phyloP scores from a whole-genome alignment of 2,329 filamentous ascomycete genomes.

The Stemphylium vesicarium region DNA sequence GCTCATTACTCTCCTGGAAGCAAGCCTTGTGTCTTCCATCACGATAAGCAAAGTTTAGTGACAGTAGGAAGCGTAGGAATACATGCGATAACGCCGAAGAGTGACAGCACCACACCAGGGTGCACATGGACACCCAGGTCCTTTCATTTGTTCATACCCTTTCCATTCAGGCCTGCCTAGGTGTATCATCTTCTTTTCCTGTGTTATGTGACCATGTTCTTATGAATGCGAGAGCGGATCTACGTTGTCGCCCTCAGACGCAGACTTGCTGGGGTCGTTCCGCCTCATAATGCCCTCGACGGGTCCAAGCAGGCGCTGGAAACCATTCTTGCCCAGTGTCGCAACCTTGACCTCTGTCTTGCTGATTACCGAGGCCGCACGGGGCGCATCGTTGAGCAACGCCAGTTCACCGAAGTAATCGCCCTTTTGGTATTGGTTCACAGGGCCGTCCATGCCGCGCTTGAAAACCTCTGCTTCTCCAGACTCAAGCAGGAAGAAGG shows the following conservation, averaged over 20 bases:
- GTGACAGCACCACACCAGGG: slow-evolving; percentile 8
- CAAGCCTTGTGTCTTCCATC: slow-evolving; percentile 19
- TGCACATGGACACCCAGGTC: not conserved
- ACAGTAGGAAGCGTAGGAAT: slow-evolving; percentile 48
- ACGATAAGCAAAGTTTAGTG: slow-evolving; percentile 43
- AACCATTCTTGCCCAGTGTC: slow-evolving; percentile 88
- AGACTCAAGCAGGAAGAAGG: slow-evolving; percentile 88
- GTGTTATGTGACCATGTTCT: not conserved
- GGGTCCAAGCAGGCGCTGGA: slow-evolving; percentile 89
- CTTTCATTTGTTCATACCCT: not conserved
- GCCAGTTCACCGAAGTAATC: slow-evolving; percentile 98
- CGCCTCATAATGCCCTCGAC: slow-evolving; percentile 95
- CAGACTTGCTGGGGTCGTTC: slow-evolving; percentile 61
- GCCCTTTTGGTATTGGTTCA: slow-evolving; percentile 85
- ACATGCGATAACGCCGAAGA: slow-evolving; percentile 41
- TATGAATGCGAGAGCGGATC: slow-evolving; percentile 62
- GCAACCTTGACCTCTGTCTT: slow-evolving; percentile 91
- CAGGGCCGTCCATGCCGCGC: slow-evolving; percentile 69
- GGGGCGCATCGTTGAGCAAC: slow-evolving; percentile 88
- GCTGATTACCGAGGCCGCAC: slow-evolving; percentile 86
- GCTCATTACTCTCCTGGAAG: slow-evolving; percentile 21
- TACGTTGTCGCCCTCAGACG: slow-evolving; percentile 56
- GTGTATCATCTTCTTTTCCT: not conserved
- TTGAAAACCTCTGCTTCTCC: slow-evolving; percentile 90
- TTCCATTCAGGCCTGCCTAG: not conserved